phyloP scores from a whole-genome alignment of 2,329 filamentous ascomycete species.

The Macrophomina tecta region DNA sequence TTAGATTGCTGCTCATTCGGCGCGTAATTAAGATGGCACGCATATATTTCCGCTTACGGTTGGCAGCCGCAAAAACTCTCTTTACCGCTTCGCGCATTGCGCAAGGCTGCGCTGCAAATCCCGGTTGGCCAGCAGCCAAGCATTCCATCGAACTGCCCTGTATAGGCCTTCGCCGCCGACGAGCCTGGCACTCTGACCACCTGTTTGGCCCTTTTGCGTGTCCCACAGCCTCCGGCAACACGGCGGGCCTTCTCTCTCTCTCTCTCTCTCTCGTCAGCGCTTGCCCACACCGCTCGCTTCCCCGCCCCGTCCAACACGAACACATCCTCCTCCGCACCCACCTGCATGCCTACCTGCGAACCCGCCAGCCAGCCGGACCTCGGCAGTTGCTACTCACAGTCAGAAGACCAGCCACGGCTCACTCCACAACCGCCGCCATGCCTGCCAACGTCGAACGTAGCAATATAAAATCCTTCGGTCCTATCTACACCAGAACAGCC shows the following conservation, averaged over 20 bases:
- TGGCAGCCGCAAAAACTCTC: background rate
- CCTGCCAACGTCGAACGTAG: conserved; percentile 22
- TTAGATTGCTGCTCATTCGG: conserved; percentile 7
- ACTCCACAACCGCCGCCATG: background rate
- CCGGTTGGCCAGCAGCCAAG: background rate
- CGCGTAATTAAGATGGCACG: conserved; percentile 24
- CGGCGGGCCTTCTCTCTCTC: background rate
- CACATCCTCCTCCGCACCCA: background rate
- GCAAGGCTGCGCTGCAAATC: background rate
- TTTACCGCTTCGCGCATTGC: background rate
- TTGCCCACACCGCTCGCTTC: conserved; percentile 3
- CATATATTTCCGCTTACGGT: conserved; percentile 11
- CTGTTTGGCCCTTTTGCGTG: too few species aligned
- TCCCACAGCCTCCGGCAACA: too few species aligned
- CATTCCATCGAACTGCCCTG: background rate
- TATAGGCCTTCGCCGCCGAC: too few species aligned
- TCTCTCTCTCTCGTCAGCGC: background rate
- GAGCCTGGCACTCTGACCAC: too few species aligned
- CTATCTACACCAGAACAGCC: background rate
- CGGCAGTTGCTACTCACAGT: background rate
- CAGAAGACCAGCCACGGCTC: background rate
- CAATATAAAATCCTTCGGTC: conserved; percentile 11
- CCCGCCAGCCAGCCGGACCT: background rate
- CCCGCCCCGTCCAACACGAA: background rate
- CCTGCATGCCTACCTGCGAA: background rate